These are phyloP conservation scores for Priceomyces haplophilus DNA, from an alignment of 805 yeast species.

Conservation along the genomic window DNA sequence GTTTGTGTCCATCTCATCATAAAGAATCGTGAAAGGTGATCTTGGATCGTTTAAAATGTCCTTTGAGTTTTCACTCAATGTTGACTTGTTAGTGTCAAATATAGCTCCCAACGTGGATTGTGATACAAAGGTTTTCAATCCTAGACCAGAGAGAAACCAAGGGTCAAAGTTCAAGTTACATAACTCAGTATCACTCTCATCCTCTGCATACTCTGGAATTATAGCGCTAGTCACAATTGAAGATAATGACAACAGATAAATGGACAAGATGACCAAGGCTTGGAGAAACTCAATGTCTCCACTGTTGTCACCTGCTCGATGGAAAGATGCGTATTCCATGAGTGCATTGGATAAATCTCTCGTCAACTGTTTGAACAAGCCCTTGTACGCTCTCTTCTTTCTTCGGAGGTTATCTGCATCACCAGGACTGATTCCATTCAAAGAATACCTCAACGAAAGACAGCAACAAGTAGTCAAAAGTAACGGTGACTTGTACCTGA, in stretches of 20 bases:
- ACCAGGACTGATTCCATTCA: slow-evolving; percentile 25
- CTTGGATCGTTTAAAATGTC: slow-evolving; percentile 4
- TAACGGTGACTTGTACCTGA: slow-evolving; percentile 54
- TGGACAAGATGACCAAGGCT: slow-evolving; percentile 61
- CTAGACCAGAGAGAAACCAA: slow-evolving; percentile 67
- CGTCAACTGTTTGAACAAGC: slow-evolving; percentile 45
- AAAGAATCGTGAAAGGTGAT: slow-evolving; percentile 28
- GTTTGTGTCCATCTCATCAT: slow-evolving; percentile 31
- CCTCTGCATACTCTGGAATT: slow-evolving; percentile 12
- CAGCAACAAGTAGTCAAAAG: slow-evolving; percentile 66
- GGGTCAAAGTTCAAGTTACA: slow-evolving; percentile 57
- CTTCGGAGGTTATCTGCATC: slow-evolving; percentile 20
- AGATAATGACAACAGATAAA: slow-evolving; percentile 62
- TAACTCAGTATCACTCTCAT: slow-evolving; percentile 11
- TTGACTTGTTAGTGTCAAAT: slow-evolving; percentile 12
- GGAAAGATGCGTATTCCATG: slow-evolving; percentile 27
- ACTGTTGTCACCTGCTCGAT: slow-evolving; percentile 10
- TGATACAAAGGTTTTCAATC: slow-evolving; percentile 59
- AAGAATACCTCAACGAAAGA: slow-evolving; percentile 53
- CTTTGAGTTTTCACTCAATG: not conserved
- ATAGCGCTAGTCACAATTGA: slow-evolving; percentile 27
- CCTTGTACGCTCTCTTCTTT: slow-evolving; percentile 35
- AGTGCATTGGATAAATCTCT: slow-evolving; percentile 48
- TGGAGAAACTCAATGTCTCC: slow-evolving; percentile 60
- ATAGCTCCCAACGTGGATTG: slow-evolving; percentile 46